A percentile compares a stretch with the other conserved stretches of the same genome.
phyloP scores from a whole-genome alignment of 257 asterid species.

The Solanum sejunctum region DNA sequence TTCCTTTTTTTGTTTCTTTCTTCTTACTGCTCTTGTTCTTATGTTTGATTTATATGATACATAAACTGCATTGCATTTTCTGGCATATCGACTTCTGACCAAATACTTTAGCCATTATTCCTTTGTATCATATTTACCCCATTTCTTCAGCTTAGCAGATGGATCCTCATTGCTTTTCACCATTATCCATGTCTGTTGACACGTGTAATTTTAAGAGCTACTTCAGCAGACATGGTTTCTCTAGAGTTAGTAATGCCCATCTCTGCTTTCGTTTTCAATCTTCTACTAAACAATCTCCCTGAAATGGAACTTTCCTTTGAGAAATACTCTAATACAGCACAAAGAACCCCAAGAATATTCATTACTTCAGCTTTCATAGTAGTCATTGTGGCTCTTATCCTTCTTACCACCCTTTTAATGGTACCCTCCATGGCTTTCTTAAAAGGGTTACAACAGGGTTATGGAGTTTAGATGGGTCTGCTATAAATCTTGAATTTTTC shows the following conservation, averaged over 20 bases:
- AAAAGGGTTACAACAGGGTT: neutral
- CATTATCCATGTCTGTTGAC: neutral
- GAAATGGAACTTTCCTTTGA: neutral
- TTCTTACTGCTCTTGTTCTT: conserved; percentile 1
- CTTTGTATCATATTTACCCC: neutral
- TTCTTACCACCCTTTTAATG: neutral
- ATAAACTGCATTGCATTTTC: neutral
- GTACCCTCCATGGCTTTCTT: neutral
- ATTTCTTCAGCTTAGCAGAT: neutral
- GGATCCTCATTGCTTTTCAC: neutral
- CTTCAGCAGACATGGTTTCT: neutral
- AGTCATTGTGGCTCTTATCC: conserved; percentile 1
- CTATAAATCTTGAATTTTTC: neutral
- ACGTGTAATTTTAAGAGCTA: neutral
- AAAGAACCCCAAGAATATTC: neutral
- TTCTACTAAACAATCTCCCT: neutral
- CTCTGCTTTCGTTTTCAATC: neutral
- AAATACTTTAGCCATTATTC: neutral
- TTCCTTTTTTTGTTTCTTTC: neutral
- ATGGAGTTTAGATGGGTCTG: neutral
- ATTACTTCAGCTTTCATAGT: neutral
- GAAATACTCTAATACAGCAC: neutral
- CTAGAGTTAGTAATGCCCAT: neutral
- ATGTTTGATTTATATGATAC: neutral
- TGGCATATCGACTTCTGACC: neutral